Conservation (phyloP, 2,329 filamentous ascomycete genomes). For the Penicillium sp. region DNA sequence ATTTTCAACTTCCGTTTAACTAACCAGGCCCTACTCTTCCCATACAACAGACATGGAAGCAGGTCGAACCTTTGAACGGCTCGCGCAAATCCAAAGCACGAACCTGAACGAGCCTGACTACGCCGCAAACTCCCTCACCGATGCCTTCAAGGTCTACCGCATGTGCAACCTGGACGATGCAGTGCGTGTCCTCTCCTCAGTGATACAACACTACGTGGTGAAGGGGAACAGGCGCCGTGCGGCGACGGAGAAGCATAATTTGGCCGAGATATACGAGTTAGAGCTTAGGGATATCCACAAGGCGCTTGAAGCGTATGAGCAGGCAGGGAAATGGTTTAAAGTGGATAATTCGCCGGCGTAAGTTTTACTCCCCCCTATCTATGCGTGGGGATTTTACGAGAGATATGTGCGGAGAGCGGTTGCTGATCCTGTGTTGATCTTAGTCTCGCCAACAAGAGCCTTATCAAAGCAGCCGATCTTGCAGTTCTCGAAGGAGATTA, state of each 20-base stretch:
- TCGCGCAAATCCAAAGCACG: slow-evolving; percentile 77
- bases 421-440: too few species aligned
- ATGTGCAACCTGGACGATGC: slow-evolving; percentile 84
- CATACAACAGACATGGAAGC: slow-evolving; percentile 73
- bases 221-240: slow-evolving; percentile 92
- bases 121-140: slow-evolving; percentile 82
- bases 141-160: slow-evolving; percentile 94
- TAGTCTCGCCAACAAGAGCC: too few species aligned
- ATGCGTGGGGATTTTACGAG: too few species aligned
- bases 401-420: too few species aligned
- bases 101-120: slow-evolving; percentile 92
- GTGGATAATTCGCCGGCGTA: slow-evolving; percentile 82
- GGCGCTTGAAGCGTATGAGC: slow-evolving; percentile 82
- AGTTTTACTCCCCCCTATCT: slow-evolving; percentile 14
- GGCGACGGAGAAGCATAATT: slow-evolving; percentile 85
- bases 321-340: slow-evolving; percentile 88
- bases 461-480: too few species aligned
- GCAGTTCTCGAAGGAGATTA: too few species aligned
- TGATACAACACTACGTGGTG: slow-evolving; percentile 83
- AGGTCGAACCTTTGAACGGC: slow-evolving; percentile 83
- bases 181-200: slow-evolving; percentile 75
- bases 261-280: slow-evolving; percentile 84
- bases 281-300: slow-evolving; percentile 78
- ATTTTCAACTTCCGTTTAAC: too few species aligned
- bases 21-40: too few species aligned